Conservation (phyloP, 75 land plant genomes). For the Sequoiadendron giganteum region DNA sequence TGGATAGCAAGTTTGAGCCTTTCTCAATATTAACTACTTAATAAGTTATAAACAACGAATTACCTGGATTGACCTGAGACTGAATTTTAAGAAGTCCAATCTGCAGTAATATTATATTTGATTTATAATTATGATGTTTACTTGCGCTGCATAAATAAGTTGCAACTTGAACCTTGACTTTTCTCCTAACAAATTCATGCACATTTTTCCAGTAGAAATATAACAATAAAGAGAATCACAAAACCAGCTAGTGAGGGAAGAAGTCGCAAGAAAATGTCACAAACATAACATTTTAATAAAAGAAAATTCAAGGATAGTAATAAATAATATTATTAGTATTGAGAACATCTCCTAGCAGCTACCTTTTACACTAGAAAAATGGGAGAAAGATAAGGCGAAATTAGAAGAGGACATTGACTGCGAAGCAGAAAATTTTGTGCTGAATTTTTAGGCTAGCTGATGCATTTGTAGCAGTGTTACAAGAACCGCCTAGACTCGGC, state of each 20-base stretch:
- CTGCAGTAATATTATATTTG: conserved; percentile 17
- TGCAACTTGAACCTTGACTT: background rate
- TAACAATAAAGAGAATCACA: background rate
- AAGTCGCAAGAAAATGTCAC: background rate
- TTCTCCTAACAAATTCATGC: background rate
- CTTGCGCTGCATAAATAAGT: background rate
- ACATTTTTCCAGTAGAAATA: background rate
- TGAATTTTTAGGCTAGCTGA: background rate
- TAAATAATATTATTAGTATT: background rate
- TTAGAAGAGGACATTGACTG: background rate
- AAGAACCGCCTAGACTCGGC: too few relatives aligned
- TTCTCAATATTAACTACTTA: background rate
- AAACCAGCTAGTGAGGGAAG: background rate
- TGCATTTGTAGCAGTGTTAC: background rate
- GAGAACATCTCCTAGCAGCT: background rate
- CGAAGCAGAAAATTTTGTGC: background rate
- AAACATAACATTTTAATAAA: background rate
- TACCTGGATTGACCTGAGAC: conserved; percentile 38
- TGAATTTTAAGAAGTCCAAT: conserved; percentile 47
- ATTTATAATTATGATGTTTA: background rate
- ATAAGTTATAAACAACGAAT: background rate
- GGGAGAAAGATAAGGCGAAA: background rate
- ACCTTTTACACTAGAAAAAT: background rate
- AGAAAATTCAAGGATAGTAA: background rate
- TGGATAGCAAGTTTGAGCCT: background rate